Conservation (phyloP, 2,329 filamentous ascomycete genomes). For the Teratosphaeria nubilosa region DNA sequence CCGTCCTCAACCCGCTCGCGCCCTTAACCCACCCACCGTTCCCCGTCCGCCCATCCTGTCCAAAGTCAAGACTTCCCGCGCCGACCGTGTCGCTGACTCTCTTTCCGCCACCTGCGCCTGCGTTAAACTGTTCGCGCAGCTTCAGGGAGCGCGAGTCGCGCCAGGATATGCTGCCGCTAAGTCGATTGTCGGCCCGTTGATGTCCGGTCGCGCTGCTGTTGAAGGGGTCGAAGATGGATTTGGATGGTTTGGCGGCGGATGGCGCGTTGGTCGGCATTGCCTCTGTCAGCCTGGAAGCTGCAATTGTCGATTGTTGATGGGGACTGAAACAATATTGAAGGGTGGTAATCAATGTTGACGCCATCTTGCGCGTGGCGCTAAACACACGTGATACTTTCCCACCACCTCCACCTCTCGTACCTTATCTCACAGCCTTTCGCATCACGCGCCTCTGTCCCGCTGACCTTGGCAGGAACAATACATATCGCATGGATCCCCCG, state of each 20-base stretch:
- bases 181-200: slow-evolving; percentile 60
- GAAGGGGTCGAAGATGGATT: slow-evolving; percentile 44
- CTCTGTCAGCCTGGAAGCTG: too few species aligned
- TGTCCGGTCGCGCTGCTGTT: slow-evolving; percentile 84
- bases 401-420: background rate
- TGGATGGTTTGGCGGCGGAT: slow-evolving; percentile 18
- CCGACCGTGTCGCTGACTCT: slow-evolving; percentile 57
- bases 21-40: slow-evolving; percentile 44
- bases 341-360: background rate
- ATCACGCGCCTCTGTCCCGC: background rate
- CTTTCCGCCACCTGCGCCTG: slow-evolving; percentile 44
- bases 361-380: background rate
- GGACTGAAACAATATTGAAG: background rate
- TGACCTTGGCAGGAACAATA: background rate
- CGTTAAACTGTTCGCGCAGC: slow-evolving; percentile 57
- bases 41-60: slow-evolving; percentile 38
- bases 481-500: background rate
- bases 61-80: slow-evolving; percentile 49
- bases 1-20: slow-evolving; percentile 38
- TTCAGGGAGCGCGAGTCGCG: slow-evolving; percentile 59
- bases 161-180: slow-evolving; percentile 58
- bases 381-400: background rate
- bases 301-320: background rate
- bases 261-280: background rate
- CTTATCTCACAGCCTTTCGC: background rate